Conservation (phyloP, 2,329 filamentous ascomycete species). For the Dactylellina sp. region DNA sequence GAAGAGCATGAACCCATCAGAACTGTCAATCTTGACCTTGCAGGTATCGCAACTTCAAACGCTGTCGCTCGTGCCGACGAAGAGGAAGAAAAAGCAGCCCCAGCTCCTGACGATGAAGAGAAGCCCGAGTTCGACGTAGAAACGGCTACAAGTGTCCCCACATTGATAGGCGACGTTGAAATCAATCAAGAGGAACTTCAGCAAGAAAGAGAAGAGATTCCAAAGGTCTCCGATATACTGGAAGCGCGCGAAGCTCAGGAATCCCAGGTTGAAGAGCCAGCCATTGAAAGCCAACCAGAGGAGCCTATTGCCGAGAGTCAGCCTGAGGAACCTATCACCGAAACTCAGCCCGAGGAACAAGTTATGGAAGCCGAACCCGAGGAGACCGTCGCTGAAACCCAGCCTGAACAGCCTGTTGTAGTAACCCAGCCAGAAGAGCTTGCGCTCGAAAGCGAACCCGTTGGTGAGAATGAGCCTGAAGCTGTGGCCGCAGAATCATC, state of each 20-base stretch:
- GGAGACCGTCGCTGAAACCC: slow-evolving; percentile 1
- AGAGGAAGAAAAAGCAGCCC: background rate
- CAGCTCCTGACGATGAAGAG: slow-evolving; percentile 18
- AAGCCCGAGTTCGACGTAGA: slow-evolving; percentile 40
- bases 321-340: background rate
- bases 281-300: background rate
- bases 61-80: slow-evolving; percentile 9
- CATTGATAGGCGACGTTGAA: slow-evolving; percentile 44
- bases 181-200: slow-evolving; percentile 40
- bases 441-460: slow-evolving; percentile 1
- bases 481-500: no score
- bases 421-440: slow-evolving; percentile 18
- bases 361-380: slow-evolving; percentile 8
- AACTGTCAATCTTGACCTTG: slow-evolving; percentile 10
- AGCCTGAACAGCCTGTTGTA: slow-evolving; percentile 7
- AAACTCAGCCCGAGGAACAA: slow-evolving; percentile 5
- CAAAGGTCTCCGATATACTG: slow-evolving; percentile 44
- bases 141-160: slow-evolving; percentile 42
- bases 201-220: slow-evolving; percentile 44
- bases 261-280: slow-evolving; percentile 6
- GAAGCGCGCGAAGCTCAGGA: slow-evolving; percentile 16
- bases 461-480: slow-evolving; percentile 9
- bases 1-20: slow-evolving; percentile 9
- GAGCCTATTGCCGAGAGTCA: slow-evolving; percentile 7
- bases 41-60: slow-evolving; percentile 15